phyloP scores from a whole-genome alignment of 306 rosid genomes.

The Prunus davidiana region DNA sequence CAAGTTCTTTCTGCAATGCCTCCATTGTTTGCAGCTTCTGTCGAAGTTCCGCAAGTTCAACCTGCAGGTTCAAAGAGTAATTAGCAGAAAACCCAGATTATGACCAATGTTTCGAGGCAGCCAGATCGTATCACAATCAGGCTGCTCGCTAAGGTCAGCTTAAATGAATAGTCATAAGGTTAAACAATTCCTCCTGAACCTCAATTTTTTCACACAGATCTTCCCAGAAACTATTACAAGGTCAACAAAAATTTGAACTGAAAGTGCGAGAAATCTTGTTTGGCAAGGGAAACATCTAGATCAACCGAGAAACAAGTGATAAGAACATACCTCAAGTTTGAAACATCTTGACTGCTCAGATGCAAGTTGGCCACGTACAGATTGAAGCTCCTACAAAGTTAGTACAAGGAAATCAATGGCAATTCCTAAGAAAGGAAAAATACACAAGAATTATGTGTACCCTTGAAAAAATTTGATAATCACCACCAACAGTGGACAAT shows the following conservation, averaged over 20 bases:
- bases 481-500: neutral
- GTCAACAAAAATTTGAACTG: neutral
- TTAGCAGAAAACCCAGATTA: neutral
- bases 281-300: neutral
- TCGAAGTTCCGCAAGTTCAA: conserved; percentile 82
- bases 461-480: neutral
- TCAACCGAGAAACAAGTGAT: neutral
- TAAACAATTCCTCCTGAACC: neutral
- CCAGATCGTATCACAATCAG: neutral
- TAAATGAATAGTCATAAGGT: neutral
- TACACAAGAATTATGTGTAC: neutral
- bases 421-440: neutral
- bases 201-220: neutral
- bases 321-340: conserved; percentile 77
- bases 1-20: conserved; percentile 79
- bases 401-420: conserved; percentile 11
- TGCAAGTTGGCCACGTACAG: conserved; percentile 90
- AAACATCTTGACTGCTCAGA: conserved; percentile 95
- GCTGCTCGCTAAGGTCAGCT: neutral
- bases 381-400: conserved; percentile 80
- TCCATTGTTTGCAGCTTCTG: conserved; percentile 93
- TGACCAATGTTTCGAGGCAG: neutral
- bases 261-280: neutral
- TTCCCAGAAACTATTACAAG: neutral
- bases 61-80: conserved; percentile 47